Conservation (phyloP, 768 basidiomycete species). For the Xerocomus potaroensis region DNA sequence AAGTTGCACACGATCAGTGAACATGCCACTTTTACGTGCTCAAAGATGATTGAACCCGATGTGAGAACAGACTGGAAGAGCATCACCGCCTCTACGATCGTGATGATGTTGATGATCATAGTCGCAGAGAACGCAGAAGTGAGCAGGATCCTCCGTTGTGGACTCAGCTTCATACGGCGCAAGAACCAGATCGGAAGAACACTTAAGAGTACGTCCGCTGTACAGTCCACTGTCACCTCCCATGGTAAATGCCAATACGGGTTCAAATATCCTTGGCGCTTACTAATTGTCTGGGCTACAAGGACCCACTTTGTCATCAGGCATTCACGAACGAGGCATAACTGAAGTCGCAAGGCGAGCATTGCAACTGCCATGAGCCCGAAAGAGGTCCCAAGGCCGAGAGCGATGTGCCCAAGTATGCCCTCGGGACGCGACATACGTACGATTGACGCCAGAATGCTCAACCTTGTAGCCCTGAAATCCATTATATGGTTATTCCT, state of each 20-base stretch:
- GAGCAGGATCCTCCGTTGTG: slow-evolving; percentile 15
- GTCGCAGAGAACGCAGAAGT: slow-evolving; percentile 19
- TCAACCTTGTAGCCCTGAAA: slow-evolving; percentile 22
- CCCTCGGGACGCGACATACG: slow-evolving; percentile 18
- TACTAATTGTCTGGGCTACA: slow-evolving; percentile 15
- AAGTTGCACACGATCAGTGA: slow-evolving; percentile 22
- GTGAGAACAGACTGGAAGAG: slow-evolving; percentile 3
- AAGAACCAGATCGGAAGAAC: slow-evolving; percentile 18
- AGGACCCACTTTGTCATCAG: neutral
- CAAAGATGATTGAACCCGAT: slow-evolving; percentile 17
- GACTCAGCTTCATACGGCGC: slow-evolving; percentile 9
- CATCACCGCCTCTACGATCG: slow-evolving; percentile 10
- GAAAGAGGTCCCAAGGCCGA: slow-evolving; percentile 13
- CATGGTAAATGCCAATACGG: neutral
- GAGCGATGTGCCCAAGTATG: slow-evolving; percentile 1
- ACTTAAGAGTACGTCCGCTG: slow-evolving; percentile 18
- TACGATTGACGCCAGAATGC: slow-evolving; percentile 21
- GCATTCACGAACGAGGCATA: slow-evolving; percentile 11
- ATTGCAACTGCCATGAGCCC: slow-evolving; percentile 10
- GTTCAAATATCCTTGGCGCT: neutral
- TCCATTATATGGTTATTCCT: neutral
- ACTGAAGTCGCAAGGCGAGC: slow-evolving; percentile 4
- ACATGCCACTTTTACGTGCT: slow-evolving; percentile 19
- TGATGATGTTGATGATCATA: slow-evolving; percentile 19
- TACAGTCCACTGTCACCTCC: slow-evolving; percentile 16